Evolutionary conservation across 306 rosid genomes (phyloP), one percentile per base, ranked within the genome.

Genomic region (Phaseolus lunatus): DNA sequence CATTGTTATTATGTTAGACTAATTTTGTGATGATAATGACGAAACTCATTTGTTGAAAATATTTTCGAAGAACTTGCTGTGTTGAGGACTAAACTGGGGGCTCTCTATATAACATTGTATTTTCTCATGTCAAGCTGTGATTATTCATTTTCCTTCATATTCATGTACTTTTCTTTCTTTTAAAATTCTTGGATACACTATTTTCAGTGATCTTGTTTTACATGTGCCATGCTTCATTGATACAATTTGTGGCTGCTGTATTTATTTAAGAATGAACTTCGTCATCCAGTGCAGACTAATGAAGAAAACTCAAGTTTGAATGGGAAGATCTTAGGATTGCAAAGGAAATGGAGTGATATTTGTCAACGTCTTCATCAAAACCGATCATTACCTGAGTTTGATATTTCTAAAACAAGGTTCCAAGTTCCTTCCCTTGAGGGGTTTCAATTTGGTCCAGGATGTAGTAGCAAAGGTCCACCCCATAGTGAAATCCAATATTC

Each of bases 291-390:
- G 97, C 99, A 95, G 97, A 73, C 87, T 67, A 79, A 70, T 75
- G 96, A 86, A 56, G 97, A 87, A 47, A 64, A 52, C 67, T 73
- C 85, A 22, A 85, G 81, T 70, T 61, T 64, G 84, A 87, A 83
- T 80, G 78, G 73, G 23, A 82, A 78, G 59, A 79, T 81, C 79
- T 62, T 50, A 12, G 90, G 78, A 77, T 81, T 92, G 82, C 92
- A 91, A 65, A 88, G 80, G 85, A 96, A 96, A 76, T 91, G 98
- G 99, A 84, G 80, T 76, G 91, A 85, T 52, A 81, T 84, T 65
- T 91, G 99, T 75, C 90, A 39, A 39, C 80, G 50, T 54, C 80
- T 72, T 80, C 99, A 85, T 85, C 92, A 85, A 50, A 43, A 72
- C 22, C 82, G 67, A 76, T 70, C 84, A 41, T 83, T 77, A 49